Evolutionary conservation across 169 alveolate genomes (phyloP), one percentile per base, ranked within the genome.

Genomic region (Amoebophrya sp.): DNA sequence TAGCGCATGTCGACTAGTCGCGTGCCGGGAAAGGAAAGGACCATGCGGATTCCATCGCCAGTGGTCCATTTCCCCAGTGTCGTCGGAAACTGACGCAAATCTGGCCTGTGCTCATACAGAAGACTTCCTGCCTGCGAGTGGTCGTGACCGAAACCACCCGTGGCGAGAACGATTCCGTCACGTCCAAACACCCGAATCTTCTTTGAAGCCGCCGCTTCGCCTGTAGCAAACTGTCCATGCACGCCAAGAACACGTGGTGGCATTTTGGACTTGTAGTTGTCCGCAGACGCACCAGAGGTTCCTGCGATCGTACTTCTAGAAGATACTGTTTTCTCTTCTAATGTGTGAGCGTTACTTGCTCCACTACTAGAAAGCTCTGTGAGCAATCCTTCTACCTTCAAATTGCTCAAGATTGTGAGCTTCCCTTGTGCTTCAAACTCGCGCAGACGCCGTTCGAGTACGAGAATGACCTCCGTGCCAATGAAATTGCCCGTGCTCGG

Each of bases 81-180:
- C 29, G 95, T 93, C 0, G 96, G 95, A 54, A 93, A 93, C 34
- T 41, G 24, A 39, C 33, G 39, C 53, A 90, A 55, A 40, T 93
- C 92, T 0, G 91, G 93, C 78, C 93, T 2, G 90, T 54, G 91
- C 91, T 93, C 92, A 41, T 90, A 91, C 92, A 95, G 91, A 89
- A 95, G 41, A 14, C 93, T 78, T 83, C 92, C 95, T 26, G 89
- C 40, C 89, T 89, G 40, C 92, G 91, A 92, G 93, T 95, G 83
- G 83, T 65, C 83, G 83, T 65, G 83, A 0, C 94, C 95, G 92
- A 92, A 95, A 40, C 96, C 96, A 0, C 96, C 96, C 3, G 94
- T 90, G 1, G 95, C 91, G 89, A 95, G 90, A 23, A 95, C 94
- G 24, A 93, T n/a, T n/a, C n/a, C 90, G 41, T 92, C 26, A 41